Base-by-base conservation (phyloP, 345 rosid genomes). In the Linum usitatissimum region DNA sequence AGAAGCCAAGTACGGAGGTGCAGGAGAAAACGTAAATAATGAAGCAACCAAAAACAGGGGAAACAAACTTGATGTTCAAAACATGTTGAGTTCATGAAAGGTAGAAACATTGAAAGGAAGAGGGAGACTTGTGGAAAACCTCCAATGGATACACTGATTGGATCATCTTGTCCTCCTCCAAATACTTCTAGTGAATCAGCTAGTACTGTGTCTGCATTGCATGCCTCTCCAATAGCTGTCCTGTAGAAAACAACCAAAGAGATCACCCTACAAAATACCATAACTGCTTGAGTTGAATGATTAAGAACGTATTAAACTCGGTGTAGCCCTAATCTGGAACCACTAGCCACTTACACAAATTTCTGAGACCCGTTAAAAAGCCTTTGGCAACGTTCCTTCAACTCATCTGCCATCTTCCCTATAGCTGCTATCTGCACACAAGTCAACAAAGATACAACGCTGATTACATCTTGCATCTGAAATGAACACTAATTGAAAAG, bases 111-210 rank as follows among this genome's bases (percentile, higher is more conserved):
- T 49, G 10, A 67, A 66, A 59, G 36, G 30, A 62, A 62, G 40
- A 63, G 49, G 60, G 54, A 64, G 58, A 62, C 23, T 67, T 53
- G 63, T 60, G 66, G 3, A 72, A 76, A 71, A 88, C 96, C 95
- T 90, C 97, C 97, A 19, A 85, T 82, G 6, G 92, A 85, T 42
- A 84, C 80, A 75, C 95, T 84, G 62, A 85, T 73, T 31, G 90
- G 90, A 74, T 90, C 95, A 76, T 90, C 97, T 57, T 77, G 86
- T 67, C 90, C 95, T 65, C 87, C 95, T 53, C 92, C 95, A 82
- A 87, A 87, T 75, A 76, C 86, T 81, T 90, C 90, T 60, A 90
- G 71, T 23, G 90, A 77, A 73, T 85, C 88, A 39, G 83, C 95
- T 63, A 90, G 85, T 57, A 79, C 61, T 34, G 66, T 66, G 62